phyloP scores from a whole-genome alignment of 345 rosid species.

The Dimocarpus longan region DNA sequence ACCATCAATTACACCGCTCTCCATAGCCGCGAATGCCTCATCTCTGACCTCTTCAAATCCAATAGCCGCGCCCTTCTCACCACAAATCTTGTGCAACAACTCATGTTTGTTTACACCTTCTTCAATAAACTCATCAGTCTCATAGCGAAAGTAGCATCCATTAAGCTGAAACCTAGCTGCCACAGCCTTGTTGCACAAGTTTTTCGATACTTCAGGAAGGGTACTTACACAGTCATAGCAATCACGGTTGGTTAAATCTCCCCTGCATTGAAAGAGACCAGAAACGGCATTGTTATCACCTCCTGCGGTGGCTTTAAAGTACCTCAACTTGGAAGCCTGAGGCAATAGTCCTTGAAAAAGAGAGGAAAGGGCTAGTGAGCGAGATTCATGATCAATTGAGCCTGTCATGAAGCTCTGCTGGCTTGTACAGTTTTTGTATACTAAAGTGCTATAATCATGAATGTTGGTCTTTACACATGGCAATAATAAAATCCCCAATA shows the following conservation, averaged over 20 bases:
- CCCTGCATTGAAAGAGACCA: slow-evolving; percentile 72
- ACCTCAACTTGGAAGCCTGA: slow-evolving; percentile 51
- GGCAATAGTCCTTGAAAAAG: slow-evolving; percentile 49
- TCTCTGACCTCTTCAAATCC: slow-evolving; percentile 52
- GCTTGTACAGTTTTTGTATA: slow-evolving; percentile 53
- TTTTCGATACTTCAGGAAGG: slow-evolving; percentile 40
- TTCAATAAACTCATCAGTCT: slow-evolving; percentile 37
- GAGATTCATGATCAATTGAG: slow-evolving; percentile 27
- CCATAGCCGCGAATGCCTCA: slow-evolving; percentile 50
- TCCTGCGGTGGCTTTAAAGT: slow-evolving; percentile 56
- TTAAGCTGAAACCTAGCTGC: slow-evolving; percentile 65
- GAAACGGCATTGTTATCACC: slow-evolving; percentile 43
- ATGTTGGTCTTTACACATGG: slow-evolving; percentile 17
- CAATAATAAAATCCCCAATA: slow-evolving; percentile 22
- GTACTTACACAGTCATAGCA: slow-evolving; percentile 56
- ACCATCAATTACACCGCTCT: slow-evolving; percentile 37
- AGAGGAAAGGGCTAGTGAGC: slow-evolving; percentile 40
- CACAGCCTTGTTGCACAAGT: slow-evolving; percentile 43
- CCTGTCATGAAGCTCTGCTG: slow-evolving; percentile 22
- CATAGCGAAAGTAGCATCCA: slow-evolving; percentile 68
- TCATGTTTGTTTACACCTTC: slow-evolving; percentile 29
- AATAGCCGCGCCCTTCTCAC: slow-evolving; percentile 33
- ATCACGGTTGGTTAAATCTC: slow-evolving; percentile 44
- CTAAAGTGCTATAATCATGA: slow-evolving; percentile 48
- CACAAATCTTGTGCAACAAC: slow-evolving; percentile 54